These are phyloP conservation scores for Boletus coccyginus DNA, from an alignment of 768 basidiomycete species.

Conservation along the genomic window DNA sequence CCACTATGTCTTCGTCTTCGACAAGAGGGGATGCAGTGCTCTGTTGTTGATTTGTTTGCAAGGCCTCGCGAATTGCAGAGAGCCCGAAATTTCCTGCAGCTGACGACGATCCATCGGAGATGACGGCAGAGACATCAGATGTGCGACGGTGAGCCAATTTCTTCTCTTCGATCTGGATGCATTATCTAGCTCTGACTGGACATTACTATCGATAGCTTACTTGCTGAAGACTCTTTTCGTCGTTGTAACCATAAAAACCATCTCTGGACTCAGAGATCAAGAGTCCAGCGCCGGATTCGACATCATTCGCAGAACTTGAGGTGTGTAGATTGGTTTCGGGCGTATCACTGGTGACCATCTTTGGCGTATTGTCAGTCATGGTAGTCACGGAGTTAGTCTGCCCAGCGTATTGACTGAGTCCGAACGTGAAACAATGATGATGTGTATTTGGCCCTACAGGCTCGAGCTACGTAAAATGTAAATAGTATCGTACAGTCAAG, in stretches of 20 bases:
- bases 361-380: conserved; percentile 14
- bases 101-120: conserved; percentile 29
- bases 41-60: conserved; percentile 20
- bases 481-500: neutral
- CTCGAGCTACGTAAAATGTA: neutral
- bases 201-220: conserved; percentile 39
- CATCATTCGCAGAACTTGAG: neutral
- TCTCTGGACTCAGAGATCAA: conserved; percentile 53
- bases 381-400: conserved; percentile 5
- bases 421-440: conserved; percentile 2
- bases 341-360: neutral
- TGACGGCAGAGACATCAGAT: conserved; percentile 41
- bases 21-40: conserved; percentile 16
- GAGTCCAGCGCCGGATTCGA: conserved; percentile 31
- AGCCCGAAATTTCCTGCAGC: conserved; percentile 41
- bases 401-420: neutral
- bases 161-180: conserved; percentile 68
- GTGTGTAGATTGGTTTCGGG: neutral
- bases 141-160: conserved; percentile 61
- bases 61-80: conserved; percentile 31
- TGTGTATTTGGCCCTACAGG: conserved; percentile 9
- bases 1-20: conserved; percentile 37
- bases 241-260: conserved; percentile 76
- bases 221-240: conserved; percentile 74
- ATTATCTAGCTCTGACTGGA: conserved; percentile 1